Evolutionary conservation across 2,329 filamentous ascomycete genomes (phyloP).

Genomic region (Penicillium olsonii): DNA sequence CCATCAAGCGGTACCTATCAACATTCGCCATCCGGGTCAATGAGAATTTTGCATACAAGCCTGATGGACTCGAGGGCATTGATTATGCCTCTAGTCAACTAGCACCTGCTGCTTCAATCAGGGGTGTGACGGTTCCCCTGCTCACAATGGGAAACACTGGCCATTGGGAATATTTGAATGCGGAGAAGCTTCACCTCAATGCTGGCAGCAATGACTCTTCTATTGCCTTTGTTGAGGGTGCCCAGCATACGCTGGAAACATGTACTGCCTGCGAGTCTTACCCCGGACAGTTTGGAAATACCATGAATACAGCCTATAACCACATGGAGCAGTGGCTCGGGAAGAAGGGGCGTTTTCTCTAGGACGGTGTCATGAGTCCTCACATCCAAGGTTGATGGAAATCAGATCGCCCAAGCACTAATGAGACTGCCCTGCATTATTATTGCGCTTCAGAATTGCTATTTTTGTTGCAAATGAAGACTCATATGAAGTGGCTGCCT

Average conservation of each 20-base stretch:
- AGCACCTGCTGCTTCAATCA: constrained; percentile 6
- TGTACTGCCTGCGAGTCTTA: constrained; percentile 24
- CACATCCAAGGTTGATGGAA: too few species aligned
- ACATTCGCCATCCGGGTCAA: not conserved
- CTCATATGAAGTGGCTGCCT: too few species aligned
- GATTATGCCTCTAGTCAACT: not conserved
- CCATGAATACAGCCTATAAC: constrained; percentile 19
- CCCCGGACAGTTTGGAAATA: constrained; percentile 23
- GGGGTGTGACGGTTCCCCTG: constrained; percentile 17
- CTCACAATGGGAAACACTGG: constrained; percentile 21
- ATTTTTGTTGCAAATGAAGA: too few species aligned
- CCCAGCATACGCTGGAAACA: constrained; percentile 18
- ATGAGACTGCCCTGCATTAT: too few species aligned
- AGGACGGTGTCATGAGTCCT: too few species aligned
- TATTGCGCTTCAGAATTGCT: too few species aligned
- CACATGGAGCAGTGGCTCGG: constrained; percentile 17
- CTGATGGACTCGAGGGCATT: not conserved
- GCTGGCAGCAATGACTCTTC: constrained; percentile 17
- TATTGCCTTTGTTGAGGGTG: constrained; percentile 24
- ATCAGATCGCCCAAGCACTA: too few species aligned
- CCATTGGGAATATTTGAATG: constrained; percentile 23
- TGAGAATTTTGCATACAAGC: not conserved
- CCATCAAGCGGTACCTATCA: not conserved
- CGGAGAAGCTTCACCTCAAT: constrained; percentile 21
- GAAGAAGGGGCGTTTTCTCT: not conserved